These are phyloP conservation scores for Oldenlandia corymbosa DNA, from an alignment of 257 asterid genomes.

Conservation along the genomic window DNA sequence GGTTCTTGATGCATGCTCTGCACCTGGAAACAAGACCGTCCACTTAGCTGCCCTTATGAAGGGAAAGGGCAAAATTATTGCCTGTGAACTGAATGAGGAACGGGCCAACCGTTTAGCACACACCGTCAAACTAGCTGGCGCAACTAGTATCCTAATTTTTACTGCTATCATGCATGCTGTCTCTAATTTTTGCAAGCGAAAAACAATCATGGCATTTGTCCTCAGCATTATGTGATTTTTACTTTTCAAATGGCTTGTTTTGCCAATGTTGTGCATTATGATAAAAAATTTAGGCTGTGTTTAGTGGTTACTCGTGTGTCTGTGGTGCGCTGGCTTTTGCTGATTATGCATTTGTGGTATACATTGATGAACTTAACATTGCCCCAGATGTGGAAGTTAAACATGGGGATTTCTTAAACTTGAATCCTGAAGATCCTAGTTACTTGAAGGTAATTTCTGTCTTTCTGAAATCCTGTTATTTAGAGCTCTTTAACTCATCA, in stretches of 20 bases:
- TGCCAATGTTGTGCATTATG: background rate
- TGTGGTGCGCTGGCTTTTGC: background rate
- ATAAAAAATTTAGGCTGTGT: background rate
- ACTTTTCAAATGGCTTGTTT: background rate
- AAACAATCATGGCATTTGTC: background rate
- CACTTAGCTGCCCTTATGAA: constrained; percentile 92
- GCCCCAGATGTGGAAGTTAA: constrained; percentile 55
- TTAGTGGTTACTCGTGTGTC: background rate
- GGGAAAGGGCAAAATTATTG: constrained; percentile 73
- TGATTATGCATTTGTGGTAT: background rate
- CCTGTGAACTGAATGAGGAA: constrained; percentile 80
- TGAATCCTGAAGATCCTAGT: constrained; percentile 56
- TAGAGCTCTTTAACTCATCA: background rate
- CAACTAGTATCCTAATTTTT: constrained; percentile 67
- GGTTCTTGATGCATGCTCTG: constrained; percentile 97
- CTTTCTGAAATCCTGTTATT: background rate
- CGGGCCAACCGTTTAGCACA: constrained; percentile 59
- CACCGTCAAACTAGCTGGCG: constrained; percentile 67
- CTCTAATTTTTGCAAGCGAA: constrained; percentile 4
- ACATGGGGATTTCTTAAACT: constrained; percentile 74
- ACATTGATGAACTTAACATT: constrained; percentile 47
- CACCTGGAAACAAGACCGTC: constrained; percentile 94
- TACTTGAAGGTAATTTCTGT: constrained; percentile 52
- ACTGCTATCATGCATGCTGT: constrained; percentile 1
- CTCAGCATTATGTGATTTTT: background rate